phyloP scores from a whole-genome alignment of 768 basidiomycete genomes.

The Tephrocybe rancida region DNA sequence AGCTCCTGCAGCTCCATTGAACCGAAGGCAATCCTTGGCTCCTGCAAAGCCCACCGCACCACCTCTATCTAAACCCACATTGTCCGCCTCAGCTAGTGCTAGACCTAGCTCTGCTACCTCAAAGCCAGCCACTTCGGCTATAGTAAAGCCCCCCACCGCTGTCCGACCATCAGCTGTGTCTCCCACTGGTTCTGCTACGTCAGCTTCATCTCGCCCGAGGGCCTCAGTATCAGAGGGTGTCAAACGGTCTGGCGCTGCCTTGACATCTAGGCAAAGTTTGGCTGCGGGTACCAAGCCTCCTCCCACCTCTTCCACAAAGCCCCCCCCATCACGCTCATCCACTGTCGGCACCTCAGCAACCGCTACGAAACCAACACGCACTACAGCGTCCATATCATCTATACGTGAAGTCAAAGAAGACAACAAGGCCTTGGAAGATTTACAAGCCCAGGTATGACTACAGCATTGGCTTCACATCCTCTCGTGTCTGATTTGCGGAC shows the following conservation, averaged over 20 bases:
- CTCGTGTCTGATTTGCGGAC: neutral
- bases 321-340: conserved; percentile 27
- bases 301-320: conserved; percentile 31
- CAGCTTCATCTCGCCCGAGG: conserved; percentile 58
- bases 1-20: conserved; percentile 33
- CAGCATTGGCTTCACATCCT: neutral
- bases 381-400: conserved; percentile 69
- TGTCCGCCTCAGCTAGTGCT: conserved; percentile 41
- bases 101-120: conserved; percentile 39
- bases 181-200: conserved; percentile 52
- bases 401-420: conserved; percentile 72
- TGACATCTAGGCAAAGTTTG: conserved; percentile 44
- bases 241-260: conserved; percentile 43
- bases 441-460: conserved; percentile 59
- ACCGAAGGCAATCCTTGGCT: conserved; percentile 47
- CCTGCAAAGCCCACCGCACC: conserved; percentile 38
- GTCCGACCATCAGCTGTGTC: conserved; percentile 57
- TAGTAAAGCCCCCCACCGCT: conserved; percentile 24
- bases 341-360: conserved; percentile 24
- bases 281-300: conserved; percentile 36
- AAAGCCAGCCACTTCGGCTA: neutral
- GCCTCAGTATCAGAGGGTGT: conserved; percentile 69
- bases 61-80: conserved; percentile 33
- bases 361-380: conserved; percentile 43
- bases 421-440: conserved; percentile 53